Base-by-base conservation (phyloP, 176 grass and related monocot genomes). In the Chrysopogon serrulatus region DNA sequence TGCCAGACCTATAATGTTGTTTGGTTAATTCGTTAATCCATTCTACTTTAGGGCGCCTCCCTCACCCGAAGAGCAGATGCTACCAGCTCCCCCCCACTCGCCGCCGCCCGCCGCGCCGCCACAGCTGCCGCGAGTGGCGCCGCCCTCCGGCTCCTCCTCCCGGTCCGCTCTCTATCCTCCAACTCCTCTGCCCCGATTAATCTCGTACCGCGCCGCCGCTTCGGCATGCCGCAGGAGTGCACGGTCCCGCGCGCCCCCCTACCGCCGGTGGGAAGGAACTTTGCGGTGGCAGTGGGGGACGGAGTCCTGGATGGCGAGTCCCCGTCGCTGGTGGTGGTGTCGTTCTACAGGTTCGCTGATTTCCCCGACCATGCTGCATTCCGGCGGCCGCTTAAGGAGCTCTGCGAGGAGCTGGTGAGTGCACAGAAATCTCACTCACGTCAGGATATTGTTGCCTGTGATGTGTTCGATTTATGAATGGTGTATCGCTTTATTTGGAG, bases 381-480 rank as follows among this genome's bases (percentile, higher is more conserved):
- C 69, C 83, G 96, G 27, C 71, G 33, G 48, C 91, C 96, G 33
- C 79, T 99, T 47, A 99, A 96, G 80, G 80, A 90, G 28, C 85
- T 99, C 40, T 99, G 96, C 77, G 89, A 99, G 86, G 85, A 92
- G 74, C 33, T 92, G 89, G 93, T 95, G 81, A 92, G 91, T 71
- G 33, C 65, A 28, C 63, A 67, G n/a, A 65, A 7, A 59, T 56
- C 21, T 8, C 65, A 28, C 15, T 70, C 6, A 16, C 5, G 4
- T 41, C 34, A 12, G n/a, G 47, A 70, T 69, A 10, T 53, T 54
- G 44, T 88, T 69, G 0, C 26, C 12, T 82, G 41, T 61, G 66
- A 26, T 53, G 7, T 69, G 31, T 79, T 39, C 24, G 13, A 63
- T 79, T 60, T 33, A 6, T 8, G 68, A 86, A 76, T 73, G 27